Conservation (phyloP, 306 rosid genomes). For the Lathyrus tuberosus region DNA sequence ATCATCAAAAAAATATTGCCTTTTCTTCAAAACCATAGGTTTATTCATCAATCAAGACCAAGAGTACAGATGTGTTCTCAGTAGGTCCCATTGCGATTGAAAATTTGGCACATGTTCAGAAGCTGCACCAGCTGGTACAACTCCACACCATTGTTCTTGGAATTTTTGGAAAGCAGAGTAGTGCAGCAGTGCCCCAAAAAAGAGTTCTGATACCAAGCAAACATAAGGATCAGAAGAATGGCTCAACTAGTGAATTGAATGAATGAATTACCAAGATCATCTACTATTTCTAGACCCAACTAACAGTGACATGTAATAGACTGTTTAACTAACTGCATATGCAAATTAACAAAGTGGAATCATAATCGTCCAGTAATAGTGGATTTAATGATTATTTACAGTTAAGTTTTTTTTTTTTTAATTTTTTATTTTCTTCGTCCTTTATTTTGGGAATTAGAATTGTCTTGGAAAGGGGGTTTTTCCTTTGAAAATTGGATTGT, state of each 20-base stretch:
- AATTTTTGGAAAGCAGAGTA: background rate
- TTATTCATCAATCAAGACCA: background rate
- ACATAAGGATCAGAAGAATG: background rate
- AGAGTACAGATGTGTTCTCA: background rate
- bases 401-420: background rate
- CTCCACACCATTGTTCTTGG: background rate
- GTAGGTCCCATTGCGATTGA: background rate
- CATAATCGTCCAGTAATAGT: background rate
- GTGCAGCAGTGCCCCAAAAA: background rate
- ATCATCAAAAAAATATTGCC: background rate
- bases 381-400: background rate
- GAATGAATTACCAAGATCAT: background rate
- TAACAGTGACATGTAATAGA: background rate
- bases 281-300: background rate
- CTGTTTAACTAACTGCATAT: background rate
- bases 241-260: background rate
- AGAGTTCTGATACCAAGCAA: background rate
- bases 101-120: background rate
- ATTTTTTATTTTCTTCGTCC: background rate
- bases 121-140: background rate
- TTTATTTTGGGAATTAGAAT: background rate
- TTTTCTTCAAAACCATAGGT: background rate
- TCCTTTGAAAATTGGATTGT: slow-evolving; percentile 11
- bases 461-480: slow-evolving; percentile 3
- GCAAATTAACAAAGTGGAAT: background rate